Evolutionary conservation across 148 eudicot genomes (phyloP), one percentile per base, ranked within the genome.

Genomic region (Diospyros kaki): DNA sequence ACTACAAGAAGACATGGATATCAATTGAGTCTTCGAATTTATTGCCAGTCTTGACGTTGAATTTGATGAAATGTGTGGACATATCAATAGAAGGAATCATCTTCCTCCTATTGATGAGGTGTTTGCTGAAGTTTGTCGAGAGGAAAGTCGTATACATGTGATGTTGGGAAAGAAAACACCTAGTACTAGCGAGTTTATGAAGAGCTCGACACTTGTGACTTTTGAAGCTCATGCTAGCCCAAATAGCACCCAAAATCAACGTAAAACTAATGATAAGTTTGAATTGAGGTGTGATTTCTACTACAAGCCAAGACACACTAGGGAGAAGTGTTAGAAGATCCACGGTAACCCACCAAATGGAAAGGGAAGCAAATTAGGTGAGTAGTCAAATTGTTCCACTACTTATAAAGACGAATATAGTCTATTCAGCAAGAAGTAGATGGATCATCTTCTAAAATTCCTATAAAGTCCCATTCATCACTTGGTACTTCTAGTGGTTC

Each of bases 31-130:
- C n/a, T 73, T 14, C 43, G 61, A 63, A 48, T 73, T 73, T 39
- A 41, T 73, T 7, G 43, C 67, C 10, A 58, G 58, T 10, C 76
- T 73, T 1, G 62, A 73, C 9, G 58, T 60, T 9, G 63, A 72
- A 8, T 61, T 73, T 60, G 67, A 73, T 73, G 76, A 73, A 61
- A 44, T 71, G 5, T 2, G 73, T 9, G 73, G 73, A 28, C 3
- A 43, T 14, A 71, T 55, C 13, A 40, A 61, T 46, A 46, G 76
- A 9, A 48, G 45, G 10, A 8, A 5, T 1, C 69, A 59, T 10
- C 58, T 53, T 10, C 12, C 58, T 6, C 11, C 2, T 13, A 53
- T 53, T 53, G 12, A 8, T 8, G 1, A 48, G 8, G 52, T 48
- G 8, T 48, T 48, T 48, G 52, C 52, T 8, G 52, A 48, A 48